phyloP scores from a whole-genome alignment of 1,284 basidiomycete species.

The Veloboletus limbatus region DNA sequence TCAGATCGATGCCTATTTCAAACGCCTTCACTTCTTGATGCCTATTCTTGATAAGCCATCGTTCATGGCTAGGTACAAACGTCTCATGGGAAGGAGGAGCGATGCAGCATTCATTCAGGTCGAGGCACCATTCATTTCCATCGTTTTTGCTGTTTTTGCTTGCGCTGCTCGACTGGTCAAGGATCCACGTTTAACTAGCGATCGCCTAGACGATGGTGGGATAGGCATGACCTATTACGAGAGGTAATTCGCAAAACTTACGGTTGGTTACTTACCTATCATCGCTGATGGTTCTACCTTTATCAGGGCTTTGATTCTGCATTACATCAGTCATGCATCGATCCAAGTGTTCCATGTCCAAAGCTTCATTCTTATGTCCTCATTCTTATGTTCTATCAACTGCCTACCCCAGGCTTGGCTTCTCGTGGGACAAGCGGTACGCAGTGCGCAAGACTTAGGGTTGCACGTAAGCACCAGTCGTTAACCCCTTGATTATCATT shows the following conservation, averaged over 20 bases:
- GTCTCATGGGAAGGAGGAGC: slow-evolving; percentile 67
- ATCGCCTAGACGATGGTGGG: slow-evolving; percentile 67
- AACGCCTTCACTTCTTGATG: slow-evolving; percentile 80
- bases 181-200: slow-evolving; percentile 63
- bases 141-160: slow-evolving; percentile 82
- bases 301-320: slow-evolving; percentile 75
- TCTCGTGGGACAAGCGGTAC: slow-evolving; percentile 81
- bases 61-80: slow-evolving; percentile 69
- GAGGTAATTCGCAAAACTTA: slow-evolving; percentile 45
- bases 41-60: slow-evolving; percentile 81
- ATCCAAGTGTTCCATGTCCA: slow-evolving; percentile 85
- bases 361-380: slow-evolving; percentile 82
- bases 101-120: slow-evolving; percentile 51
- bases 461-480: slow-evolving; percentile 64
- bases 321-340: slow-evolving; percentile 82
- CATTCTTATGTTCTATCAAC: slow-evolving; percentile 86
- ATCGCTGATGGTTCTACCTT: slow-evolving; percentile 11
- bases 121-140: slow-evolving; percentile 70
- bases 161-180: slow-evolving; percentile 76
- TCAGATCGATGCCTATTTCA: slow-evolving; percentile 82
- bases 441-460: slow-evolving; percentile 84
- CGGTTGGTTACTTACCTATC: slow-evolving; percentile 5
- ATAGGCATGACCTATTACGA: slow-evolving; percentile 87
- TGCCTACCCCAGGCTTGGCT: slow-evolving; percentile 91
- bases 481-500: slow-evolving; percentile 7